A percentile compares a stretch with the other conserved stretches of the same genome.
Conservation (phyloP, 2,329 filamentous ascomycete genomes). For the Penicillium palitans region DNA sequence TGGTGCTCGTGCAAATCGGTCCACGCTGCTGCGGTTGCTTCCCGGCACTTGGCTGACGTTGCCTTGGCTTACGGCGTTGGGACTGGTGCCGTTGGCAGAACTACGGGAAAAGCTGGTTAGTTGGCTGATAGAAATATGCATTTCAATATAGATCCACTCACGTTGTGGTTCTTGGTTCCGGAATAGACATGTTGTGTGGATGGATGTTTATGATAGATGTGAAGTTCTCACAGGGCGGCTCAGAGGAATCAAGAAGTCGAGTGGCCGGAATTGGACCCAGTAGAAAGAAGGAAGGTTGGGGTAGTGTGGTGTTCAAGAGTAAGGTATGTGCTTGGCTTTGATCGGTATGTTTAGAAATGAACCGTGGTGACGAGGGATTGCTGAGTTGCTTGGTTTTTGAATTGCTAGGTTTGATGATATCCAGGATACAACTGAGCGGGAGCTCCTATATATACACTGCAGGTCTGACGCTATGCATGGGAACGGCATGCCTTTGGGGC, state of each 20-base stretch:
- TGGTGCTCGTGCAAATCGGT: conserved; percentile 30
- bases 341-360: neutral
- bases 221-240: neutral
- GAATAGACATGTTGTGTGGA: conserved; percentile 19
- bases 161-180: conserved; percentile 14
- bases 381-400: neutral
- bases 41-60: conserved; percentile 32
- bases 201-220: neutral
- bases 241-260: neutral
- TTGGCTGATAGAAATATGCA: neutral
- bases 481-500: conserved; percentile 17
- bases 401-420: neutral
- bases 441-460: conserved; percentile 22
- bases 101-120: conserved; percentile 13
- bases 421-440: conserved; percentile 4
- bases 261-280: neutral
- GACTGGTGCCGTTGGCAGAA: conserved; percentile 21
- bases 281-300: neutral
- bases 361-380: neutral
- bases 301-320: neutral
- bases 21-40: conserved; percentile 25
- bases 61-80: conserved; percentile 26
- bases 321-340: neutral
- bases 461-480: conserved; percentile 16
- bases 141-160: neutral